A percentile compares a stretch with the other conserved stretches of the same genome.
Evolutionary conservation across 345 rosid species (phyloP).

Genomic region (Cochlearia excelsa): DNA sequence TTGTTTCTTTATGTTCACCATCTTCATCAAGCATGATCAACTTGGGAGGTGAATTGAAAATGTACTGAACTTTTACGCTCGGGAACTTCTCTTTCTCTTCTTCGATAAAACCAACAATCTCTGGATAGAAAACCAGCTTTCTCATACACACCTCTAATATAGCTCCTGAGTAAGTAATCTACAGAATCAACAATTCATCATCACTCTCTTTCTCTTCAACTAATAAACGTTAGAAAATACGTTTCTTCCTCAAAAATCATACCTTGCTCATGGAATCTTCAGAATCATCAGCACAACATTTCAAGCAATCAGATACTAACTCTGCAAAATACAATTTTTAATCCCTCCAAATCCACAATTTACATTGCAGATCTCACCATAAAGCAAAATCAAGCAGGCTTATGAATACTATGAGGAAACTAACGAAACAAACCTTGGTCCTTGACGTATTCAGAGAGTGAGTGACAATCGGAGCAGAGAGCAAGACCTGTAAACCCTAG

Average conservation of each 20-base stretch:
- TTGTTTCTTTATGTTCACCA: conserved; percentile 65
- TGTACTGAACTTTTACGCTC: conserved; percentile 62
- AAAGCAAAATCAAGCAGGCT: not conserved
- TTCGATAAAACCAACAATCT: conserved; percentile 81
- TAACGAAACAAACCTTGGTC: conserved; percentile 53
- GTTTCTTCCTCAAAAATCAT: conserved; percentile 18
- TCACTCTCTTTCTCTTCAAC: not conserved
- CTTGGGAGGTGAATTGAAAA: conserved; percentile 93
- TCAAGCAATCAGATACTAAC: conserved; percentile 86
- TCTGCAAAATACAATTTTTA: conserved; percentile 50
- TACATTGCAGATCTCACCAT: not conserved
- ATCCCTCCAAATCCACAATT: not conserved
- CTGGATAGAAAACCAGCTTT: conserved; percentile 88
- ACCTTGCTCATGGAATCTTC: conserved; percentile 92
- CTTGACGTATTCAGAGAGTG: conserved; percentile 85
- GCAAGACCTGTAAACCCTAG: conserved; percentile 96
- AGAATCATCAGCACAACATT: conserved; percentile 92
- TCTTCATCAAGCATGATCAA: conserved; percentile 81
- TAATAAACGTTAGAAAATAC: not conserved
- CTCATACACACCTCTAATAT: conserved; percentile 91
- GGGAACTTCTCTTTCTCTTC: conserved; percentile 87
- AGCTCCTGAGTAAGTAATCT: conserved; percentile 86
- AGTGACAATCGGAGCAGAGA: conserved; percentile 90
- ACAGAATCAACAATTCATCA: conserved; percentile 16
- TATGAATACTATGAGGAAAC: not conserved